Evolutionary conservation across 2,329 filamentous ascomycete genomes (phyloP).

Genomic region (Thermothelomyces thermophilus): DNA sequence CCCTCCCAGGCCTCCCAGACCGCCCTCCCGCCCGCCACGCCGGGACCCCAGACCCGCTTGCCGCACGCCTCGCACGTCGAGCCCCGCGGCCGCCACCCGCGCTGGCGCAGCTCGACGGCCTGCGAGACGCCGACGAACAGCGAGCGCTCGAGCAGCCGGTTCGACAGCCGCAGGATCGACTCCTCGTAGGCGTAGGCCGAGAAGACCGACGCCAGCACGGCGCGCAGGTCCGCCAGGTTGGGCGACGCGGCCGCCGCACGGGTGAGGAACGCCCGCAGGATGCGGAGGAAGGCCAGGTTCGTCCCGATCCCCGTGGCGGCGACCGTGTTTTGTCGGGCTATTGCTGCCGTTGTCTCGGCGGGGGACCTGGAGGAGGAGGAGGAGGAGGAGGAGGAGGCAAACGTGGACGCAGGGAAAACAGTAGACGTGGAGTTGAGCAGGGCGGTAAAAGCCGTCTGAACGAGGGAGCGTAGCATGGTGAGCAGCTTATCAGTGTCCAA

Average conservation of each 20-base stretch:
- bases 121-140: conserved; percentile 77
- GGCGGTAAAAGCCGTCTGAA: conserved; percentile 87
- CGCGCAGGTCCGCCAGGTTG: conserved; percentile 77
- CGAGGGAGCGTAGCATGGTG: conserved; percentile 64
- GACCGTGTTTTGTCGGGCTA: conserved; percentile 7
- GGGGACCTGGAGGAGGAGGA: conserved; percentile 59
- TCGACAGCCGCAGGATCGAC: conserved; percentile 77
- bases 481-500: conserved; percentile 57
- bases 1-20: conserved; percentile 79
- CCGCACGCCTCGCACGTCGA: conserved; percentile 86
- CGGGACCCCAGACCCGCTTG: conserved; percentile 80
- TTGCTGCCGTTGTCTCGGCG: conserved; percentile 32
- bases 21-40: conserved; percentile 56
- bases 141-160: conserved; percentile 79
- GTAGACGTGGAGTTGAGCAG: conserved; percentile 69
- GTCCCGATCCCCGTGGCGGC: conserved; percentile 30
- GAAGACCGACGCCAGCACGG: conserved; percentile 83
- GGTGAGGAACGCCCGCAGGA: conserved; percentile 81
- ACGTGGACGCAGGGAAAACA: conserved; percentile 43
- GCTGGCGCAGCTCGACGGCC: conserved; percentile 66
- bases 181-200: conserved; percentile 94
- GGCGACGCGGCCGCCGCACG: conserved; percentile 76
- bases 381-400: conserved; percentile 31
- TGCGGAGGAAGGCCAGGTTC: conserved; percentile 76
- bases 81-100: conserved; percentile 81